Percentiles rank a stretch among this genome's conserved stretches.
These are phyloP conservation scores for Trametes pubescens DNA, from an alignment of 1,284 basidiomycete genomes.

Conservation along the genomic window DNA sequence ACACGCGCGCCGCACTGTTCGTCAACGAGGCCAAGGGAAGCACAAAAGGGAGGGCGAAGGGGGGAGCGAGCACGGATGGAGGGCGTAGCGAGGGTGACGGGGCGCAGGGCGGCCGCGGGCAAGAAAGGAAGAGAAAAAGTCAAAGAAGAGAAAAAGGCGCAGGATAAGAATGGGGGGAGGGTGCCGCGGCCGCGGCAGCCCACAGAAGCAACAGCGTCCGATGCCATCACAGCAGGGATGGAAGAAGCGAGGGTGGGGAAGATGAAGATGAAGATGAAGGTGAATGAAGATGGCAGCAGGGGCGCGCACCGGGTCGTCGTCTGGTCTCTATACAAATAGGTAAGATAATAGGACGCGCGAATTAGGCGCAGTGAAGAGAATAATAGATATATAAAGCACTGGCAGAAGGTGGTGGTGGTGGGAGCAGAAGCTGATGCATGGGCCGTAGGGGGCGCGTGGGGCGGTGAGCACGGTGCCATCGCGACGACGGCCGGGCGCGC, in stretches of 20 bases:
- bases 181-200: constrained; percentile 5
- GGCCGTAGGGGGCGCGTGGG: not conserved
- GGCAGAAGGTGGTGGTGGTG: constrained; percentile 9
- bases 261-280: not conserved
- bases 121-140: not conserved
- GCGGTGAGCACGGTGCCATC: not conserved
- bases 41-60: not conserved
- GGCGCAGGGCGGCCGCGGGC: constrained; percentile 1
- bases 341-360: constrained; percentile 31
- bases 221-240: constrained; percentile 1
- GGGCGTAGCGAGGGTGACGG: constrained; percentile 18
- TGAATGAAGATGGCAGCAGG: not conserved
- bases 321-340: constrained; percentile 30
- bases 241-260: constrained; percentile 2
- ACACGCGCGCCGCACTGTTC: constrained; percentile 1
- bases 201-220: constrained; percentile 7
- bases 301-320: constrained; percentile 2
- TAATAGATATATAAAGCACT: constrained; percentile 36
- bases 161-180: constrained; percentile 7
- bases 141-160: not conserved
- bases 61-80: not conserved
- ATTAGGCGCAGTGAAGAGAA: constrained; percentile 27
- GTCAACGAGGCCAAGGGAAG: not conserved
- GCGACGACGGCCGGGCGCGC: constrained; percentile 14
- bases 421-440: not conserved